Percentiles rank a stretch among this genome's conserved stretches.
phyloP scores from a whole-genome alignment of 768 basidiomycete genomes.

The Leccinum broughii region DNA sequence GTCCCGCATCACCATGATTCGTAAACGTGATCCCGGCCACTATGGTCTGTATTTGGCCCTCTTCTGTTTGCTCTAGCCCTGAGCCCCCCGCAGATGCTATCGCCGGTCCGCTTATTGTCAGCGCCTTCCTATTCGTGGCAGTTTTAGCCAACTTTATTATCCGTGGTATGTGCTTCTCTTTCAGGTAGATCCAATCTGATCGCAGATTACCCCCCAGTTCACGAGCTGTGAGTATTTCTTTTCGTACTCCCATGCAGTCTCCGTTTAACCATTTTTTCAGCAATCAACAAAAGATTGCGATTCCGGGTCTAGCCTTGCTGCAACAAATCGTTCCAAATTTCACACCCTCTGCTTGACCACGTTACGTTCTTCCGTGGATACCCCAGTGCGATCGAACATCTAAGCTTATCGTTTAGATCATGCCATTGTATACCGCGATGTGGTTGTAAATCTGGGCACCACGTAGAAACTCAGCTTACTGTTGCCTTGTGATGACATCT shows the following conservation, averaged over 20 bases:
- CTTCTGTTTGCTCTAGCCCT: neutral
- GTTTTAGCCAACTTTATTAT: constrained; percentile 87
- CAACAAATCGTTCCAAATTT: constrained; percentile 24
- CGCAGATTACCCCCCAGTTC: constrained; percentile 40
- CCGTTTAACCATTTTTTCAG: constrained; percentile 9
- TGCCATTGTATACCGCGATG: neutral
- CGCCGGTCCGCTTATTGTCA: constrained; percentile 80
- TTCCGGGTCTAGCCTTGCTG: constrained; percentile 31
- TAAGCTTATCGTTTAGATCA: neutral
- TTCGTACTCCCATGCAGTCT: neutral
- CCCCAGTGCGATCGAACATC: neutral
- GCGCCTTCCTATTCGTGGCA: constrained; percentile 80
- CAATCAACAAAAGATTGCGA: constrained; percentile 28
- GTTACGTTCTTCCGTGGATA: neutral
- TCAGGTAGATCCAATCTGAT: constrained; percentile 3
- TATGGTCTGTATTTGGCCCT: constrained; percentile 61
- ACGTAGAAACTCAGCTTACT: neutral
- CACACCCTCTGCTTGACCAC: constrained; percentile 14
- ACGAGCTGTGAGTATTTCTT: constrained; percentile 51
- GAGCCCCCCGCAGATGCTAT: constrained; percentile 60
- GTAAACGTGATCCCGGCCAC: constrained; percentile 81
- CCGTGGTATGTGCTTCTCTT: constrained; percentile 57
- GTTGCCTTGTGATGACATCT: neutral
- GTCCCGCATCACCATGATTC: constrained; percentile 86
- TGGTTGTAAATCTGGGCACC: neutral